Conservation (phyloP, 2,329 filamentous ascomycete species). For the Aspergillus calidoustus region DNA sequence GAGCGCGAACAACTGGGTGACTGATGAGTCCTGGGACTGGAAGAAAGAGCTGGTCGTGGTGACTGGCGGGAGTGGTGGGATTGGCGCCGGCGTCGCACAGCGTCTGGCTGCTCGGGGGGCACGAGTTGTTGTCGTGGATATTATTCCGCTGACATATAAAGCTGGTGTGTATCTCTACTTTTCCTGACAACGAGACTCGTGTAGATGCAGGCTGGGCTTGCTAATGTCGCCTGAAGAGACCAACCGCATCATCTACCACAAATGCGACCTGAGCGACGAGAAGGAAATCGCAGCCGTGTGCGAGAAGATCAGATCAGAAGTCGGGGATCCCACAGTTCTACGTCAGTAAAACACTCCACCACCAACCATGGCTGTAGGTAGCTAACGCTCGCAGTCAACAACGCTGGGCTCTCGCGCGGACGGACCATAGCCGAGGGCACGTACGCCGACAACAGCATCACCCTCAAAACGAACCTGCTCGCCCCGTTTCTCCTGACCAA, state of each 20-base stretch:
- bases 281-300: slow-evolving; percentile 35
- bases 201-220: too few species aligned
- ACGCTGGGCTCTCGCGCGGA: slow-evolving; percentile 27
- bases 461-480: slow-evolving; percentile 27
- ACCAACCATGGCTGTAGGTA: too few species aligned
- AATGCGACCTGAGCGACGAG: slow-evolving; percentile 46
- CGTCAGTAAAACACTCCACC: not conserved
- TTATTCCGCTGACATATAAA: slow-evolving; percentile 29
- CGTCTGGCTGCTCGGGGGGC: slow-evolving; percentile 35
- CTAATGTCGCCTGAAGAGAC: not conserved
- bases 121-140: slow-evolving; percentile 43
- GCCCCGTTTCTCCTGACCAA: slow-evolving; percentile 27
- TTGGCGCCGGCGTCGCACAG: slow-evolving; percentile 44
- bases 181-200: too few species aligned
- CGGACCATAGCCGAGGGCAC: slow-evolving; percentile 17
- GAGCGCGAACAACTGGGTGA: slow-evolving; percentile 27
- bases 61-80: slow-evolving; percentile 52
- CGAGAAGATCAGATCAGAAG: slow-evolving; percentile 34
- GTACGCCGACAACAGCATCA: slow-evolving; percentile 27
- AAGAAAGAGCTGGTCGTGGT: slow-evolving; percentile 50
- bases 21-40: slow-evolving; percentile 43
- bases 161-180: slow-evolving; percentile 14
- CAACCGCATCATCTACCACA: slow-evolving; percentile 31
- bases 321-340: slow-evolving; percentile 41
- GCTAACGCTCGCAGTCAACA: slow-evolving; percentile 23